Percentiles rank a stretch among this genome's conserved stretches.
Conservation (phyloP, 345 rosid species). For the rapeseed (Brassica napus) region Da-Ae NC_063447.1:48331001-48331500, state of each 20-base stretch:
- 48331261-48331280: background rate
- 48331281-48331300: too few relatives aligned
- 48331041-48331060: slow-evolving; percentile 18
- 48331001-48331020: slow-evolving; percentile 21
- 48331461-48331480: too few relatives aligned
- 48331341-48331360: too few relatives aligned
- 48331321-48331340: too few relatives aligned
- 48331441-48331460: too few relatives aligned
- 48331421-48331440: too few relatives aligned
- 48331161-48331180: background rate
- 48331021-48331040: slow-evolving; percentile 19
- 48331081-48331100: slow-evolving; percentile 15
- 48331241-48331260: background rate
- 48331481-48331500: too few relatives aligned
- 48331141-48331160: background rate
- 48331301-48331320: too few relatives aligned
- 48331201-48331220: background rate
- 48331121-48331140: background rate
- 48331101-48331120: background rate
- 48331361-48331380: too few relatives aligned
- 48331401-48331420: too few relatives aligned
- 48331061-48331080: slow-evolving; percentile 13
- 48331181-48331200: slow-evolving; percentile 3
- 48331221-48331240: slow-evolving; percentile 26
- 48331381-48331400: too few relatives aligned